Evolutionary conservation across 1,284 basidiomycete genomes (phyloP), one percentile per base, ranked within the genome.

Genomic region (Baeospora myosura): DNA sequence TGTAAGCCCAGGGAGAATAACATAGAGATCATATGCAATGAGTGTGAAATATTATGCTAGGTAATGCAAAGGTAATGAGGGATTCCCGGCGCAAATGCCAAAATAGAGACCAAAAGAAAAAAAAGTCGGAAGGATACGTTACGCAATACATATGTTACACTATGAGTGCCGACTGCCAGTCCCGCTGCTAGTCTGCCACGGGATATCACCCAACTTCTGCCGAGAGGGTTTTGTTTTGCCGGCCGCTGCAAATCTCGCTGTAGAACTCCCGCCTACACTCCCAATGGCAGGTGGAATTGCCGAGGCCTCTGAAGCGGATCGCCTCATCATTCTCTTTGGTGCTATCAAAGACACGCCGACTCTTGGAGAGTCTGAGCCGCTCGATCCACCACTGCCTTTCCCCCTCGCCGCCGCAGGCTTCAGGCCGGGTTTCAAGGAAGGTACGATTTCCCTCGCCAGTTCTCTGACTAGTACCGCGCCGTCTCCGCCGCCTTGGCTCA

Each of bases 381-480:
- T 54, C 46, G 49, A n/a, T n/a, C n/a, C n/a, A n/a, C n/a, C n/a
- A n/a, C n/a, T n/a, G n/a, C n/a, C n/a, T n/a, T n/a, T n/a, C n/a
- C n/a, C n/a, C n/a, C n/a, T 66, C 17, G 60, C 54, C 3, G 49
- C 54, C 1, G 62, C 61, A 4, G 80, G 79, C 53, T 68, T 77
- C 50, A 86, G 60, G 4, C 71, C 83, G 8, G 84, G 84, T 23
- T 74, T 73, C 33, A 88, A 68, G 0, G 78, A 72, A 0, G 87
- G 87, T 18, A 85, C 67, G 52, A 92, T 86, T 60, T 89, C 87
- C 52, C 84, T 75, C 12, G 90, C 88, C 35, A 93, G 62, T 61
- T 95, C 88, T 45, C 88, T 72, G n/a, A 95, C 90, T 16, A 97
- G 73, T 16, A 96, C 85, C 0, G 93, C 90, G 8, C 78, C 81